Percentiles rank a stretch among this genome's conserved stretches.
Evolutionary conservation across 2,329 filamentous ascomycete species (phyloP).

Genomic region (Trichoderma guizhouense): DNA sequence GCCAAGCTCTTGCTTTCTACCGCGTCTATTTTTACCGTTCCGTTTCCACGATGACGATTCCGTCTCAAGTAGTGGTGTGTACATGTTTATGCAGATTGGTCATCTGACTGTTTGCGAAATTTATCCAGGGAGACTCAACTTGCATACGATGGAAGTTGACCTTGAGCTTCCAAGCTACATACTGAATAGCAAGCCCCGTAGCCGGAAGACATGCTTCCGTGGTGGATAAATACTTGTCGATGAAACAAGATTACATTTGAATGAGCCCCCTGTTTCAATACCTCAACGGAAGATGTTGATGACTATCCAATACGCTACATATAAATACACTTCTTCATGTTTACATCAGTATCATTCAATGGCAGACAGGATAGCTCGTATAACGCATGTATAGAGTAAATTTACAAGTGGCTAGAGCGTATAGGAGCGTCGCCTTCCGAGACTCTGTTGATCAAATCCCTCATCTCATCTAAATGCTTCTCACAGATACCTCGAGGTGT

Average conservation of each 20-base stretch:
- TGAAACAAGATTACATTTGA: neutral
- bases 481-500: neutral
- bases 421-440: neutral
- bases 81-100: no score
- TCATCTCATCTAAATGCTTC: neutral
- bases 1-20: no score
- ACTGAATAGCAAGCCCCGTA: no score
- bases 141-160: no score
- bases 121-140: no score
- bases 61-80: no score
- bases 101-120: no score
- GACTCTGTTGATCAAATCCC: neutral
- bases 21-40: no score
- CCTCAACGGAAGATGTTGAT: neutral
- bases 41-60: no score
- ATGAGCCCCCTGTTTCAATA: neutral
- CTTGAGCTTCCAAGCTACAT: no score
- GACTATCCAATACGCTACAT: neutral
- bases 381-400: neutral
- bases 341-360: neutral
- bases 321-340: neutral
- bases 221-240: neutral
- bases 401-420: neutral
- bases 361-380: neutral
- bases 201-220: no score